Evolutionary conservation across 2,329 filamentous ascomycete genomes (phyloP), one percentile per base, ranked within the genome.

Genomic region (Hypoxylon sp.): DNA sequence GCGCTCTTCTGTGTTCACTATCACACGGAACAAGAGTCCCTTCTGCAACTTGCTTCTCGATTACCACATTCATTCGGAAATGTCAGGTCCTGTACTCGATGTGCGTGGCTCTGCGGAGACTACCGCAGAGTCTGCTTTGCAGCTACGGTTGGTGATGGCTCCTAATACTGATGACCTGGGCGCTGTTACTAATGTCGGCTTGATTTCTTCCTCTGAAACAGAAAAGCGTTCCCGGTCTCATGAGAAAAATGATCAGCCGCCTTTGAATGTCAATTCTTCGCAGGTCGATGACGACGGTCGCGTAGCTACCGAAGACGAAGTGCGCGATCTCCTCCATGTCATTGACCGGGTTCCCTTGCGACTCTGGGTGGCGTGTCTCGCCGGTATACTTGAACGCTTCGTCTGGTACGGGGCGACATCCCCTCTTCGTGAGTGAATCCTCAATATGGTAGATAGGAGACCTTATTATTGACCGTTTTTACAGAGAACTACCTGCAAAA

Each of bases 401-500:
- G 60, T 67, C 24, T 67, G 51, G 60, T 67, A 67, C 35, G 64
- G 63, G 17, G 67, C 60, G 10, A 69, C 59, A 13, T 31, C 67
- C 29, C 67, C 67, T 56, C 46, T 67, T 8, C 67, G 67, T 69
- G 55, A 67, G 67, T 65, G 21, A 27, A 53, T 32, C 13, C 44
- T 15, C 5, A 35, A 6, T 17, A 6, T 35, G 27, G 10, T 11
- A 5, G 29, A 3, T n/a, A 27, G n/a, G 10, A 21, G 32, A 10
- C 11, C 42, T 8, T 27, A 15, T 52, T 2, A 21, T 37, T 67
- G 6, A 65, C 44, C 7, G 17, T 17, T 48, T 51, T 7, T 44
- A 27, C 10, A 70, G 68, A 70, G 32, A 70, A 70, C 24, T 70
- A 70, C 51, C 52, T 70, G 24, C 68, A 70, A 44, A 59, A 70